These are phyloP conservation scores for Saturnispora halmiae DNA, from an alignment of 805 yeast genomes.

Conservation along the genomic window DNA sequence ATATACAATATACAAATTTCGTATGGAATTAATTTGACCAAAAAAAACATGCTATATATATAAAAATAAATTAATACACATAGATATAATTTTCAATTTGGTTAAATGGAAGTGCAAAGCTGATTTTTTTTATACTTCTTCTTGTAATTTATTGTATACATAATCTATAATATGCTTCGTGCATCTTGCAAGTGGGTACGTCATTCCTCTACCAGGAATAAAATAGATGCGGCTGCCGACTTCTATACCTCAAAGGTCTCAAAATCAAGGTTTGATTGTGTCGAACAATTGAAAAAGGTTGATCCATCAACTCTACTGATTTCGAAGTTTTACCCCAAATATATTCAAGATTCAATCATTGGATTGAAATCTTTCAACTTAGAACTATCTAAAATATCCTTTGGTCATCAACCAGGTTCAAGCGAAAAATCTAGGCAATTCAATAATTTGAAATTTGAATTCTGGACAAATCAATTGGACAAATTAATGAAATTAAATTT, in stretches of 20 bases:
- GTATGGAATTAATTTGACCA: no score
- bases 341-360: conserved; percentile 50
- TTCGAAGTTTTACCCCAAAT: conserved; percentile 60
- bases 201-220: background rate
- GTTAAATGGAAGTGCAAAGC: no score
- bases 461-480: conserved; percentile 60
- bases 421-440: conserved; percentile 26
- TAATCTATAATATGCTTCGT: background rate
- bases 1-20: no score
- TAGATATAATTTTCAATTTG: no score
- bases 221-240: background rate
- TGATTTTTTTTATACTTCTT: no score
- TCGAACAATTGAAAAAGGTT: conserved; percentile 33
- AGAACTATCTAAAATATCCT: conserved; percentile 37
- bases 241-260: conserved; percentile 14
- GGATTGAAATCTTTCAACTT: conserved; percentile 60
- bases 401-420: conserved; percentile 26
- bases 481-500: conserved; percentile 32
- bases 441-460: conserved; percentile 53
- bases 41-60: no score
- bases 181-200: background rate
- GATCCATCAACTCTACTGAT: conserved; percentile 61
- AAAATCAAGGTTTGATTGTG: conserved; percentile 38
- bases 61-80: no score
- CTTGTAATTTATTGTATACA: background rate